Base-by-base conservation (phyloP, 1,284 basidiomycete species). In the Pisolithus thermaeus region DNA sequence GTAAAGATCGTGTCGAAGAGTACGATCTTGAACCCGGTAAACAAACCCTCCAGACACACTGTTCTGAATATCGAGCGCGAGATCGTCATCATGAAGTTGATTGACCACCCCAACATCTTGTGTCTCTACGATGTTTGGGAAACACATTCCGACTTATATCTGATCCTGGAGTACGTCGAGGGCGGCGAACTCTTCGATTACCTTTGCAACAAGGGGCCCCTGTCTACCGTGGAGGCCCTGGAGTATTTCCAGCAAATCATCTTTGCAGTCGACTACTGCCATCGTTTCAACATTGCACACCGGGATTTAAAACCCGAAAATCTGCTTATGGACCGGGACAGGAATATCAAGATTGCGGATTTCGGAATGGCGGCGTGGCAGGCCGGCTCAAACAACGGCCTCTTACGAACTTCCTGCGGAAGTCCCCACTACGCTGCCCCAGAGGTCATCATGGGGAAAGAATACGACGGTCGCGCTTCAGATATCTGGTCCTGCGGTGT, bases 401-500 rank as follows among this genome's bases (percentile, higher is more conserved):
- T 97, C 70, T 79, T 98, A 50, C 83, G 87, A 66, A 99, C 96
- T 1, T 88, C 88, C 38, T 99, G 97, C 61, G 97, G 97, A 30
- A 92, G 88, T 59, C 96, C 96, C 40, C 96, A 99, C 69, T 99
- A 99, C 60, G 95, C 95, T 38, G 89, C 90, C n/a, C 97, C 96
- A 1, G 96, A 99, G 73, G 90, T 99, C 54, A 84, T 90, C 65
- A 78, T 78, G 69, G 92, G 92, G 18, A 76, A 81, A 52, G 83
- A 87, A 25, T 99, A 99, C 70, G 84, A 95, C 61, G 97, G 96
- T 23, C 81, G 87, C 2, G 80, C 83, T 16, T 87, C 93, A 39
- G 97, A 99, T 70, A 93, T 97, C 66, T 99, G 97, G 97, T 97
- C 93, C 32, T 98, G 96, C 66, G 97, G 97, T 52, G 87, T 99